These are phyloP conservation scores for Coemansia sp. DNA, from an alignment of 192 early-diverging fungal species.

Conservation along the genomic window DNA sequence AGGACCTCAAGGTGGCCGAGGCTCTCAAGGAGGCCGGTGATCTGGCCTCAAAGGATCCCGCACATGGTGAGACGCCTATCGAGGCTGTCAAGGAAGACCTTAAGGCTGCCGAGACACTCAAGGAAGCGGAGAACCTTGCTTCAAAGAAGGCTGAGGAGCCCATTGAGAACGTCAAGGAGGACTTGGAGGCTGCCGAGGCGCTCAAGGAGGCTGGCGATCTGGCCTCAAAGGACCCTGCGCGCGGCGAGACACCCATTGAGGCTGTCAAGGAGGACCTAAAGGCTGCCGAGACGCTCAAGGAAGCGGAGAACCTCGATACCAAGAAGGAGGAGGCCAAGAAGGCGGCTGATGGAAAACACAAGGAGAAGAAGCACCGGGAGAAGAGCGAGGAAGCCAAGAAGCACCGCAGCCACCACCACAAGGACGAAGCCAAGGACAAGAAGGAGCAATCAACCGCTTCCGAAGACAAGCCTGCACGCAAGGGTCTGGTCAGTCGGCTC, in stretches of 20 bases:
- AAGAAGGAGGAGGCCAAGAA: slow-evolving; percentile 8
- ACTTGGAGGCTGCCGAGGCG: slow-evolving; percentile 6
- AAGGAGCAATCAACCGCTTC: slow-evolving; percentile 11
- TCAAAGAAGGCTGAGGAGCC: slow-evolving; percentile 3
- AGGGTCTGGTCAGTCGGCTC: slow-evolving; percentile 45
- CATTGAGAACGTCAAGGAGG: slow-evolving; percentile 2
- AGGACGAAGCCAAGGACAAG: slow-evolving; percentile 16
- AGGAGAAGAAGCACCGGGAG: slow-evolving; percentile 8
- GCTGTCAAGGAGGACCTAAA: slow-evolving; percentile 4
- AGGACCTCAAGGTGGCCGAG: too few relatives aligned
- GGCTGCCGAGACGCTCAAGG: slow-evolving; percentile 7
- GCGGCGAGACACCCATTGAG: slow-evolving; percentile 2
- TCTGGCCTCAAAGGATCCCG: slow-evolving; percentile 7
- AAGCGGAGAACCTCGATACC: slow-evolving; percentile 1
- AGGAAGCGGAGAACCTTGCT: background rate
- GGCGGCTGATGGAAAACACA: slow-evolving; percentile 9
- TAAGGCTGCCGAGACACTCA: too few relatives aligned
- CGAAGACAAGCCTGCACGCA: slow-evolving; percentile 39
- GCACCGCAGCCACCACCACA: slow-evolving; percentile 29
- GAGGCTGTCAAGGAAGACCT: slow-evolving; percentile 4
- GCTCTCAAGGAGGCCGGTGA: background rate
- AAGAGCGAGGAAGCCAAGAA: slow-evolving; percentile 27
- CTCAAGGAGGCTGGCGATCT: background rate
- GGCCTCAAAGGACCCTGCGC: slow-evolving; percentile 11
- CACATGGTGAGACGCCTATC: background rate